Evolutionary conservation across 768 basidiomycete genomes (phyloP).

Genomic region (Naematelia aurantialba): DNA sequence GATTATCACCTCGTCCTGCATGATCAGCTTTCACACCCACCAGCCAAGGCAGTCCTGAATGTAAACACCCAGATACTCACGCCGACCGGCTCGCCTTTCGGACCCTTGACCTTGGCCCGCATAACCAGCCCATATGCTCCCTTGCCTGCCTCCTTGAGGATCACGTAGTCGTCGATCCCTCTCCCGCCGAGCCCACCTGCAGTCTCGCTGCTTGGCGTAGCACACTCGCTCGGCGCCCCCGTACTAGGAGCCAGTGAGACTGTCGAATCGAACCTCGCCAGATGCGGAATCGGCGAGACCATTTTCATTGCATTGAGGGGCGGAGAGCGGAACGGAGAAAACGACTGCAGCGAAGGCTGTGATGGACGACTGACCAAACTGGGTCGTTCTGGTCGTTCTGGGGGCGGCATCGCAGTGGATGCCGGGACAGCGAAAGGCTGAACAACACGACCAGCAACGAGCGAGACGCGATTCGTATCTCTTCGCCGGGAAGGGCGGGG

Average conservation of each 20-base stretch:
- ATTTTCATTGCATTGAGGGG: constrained; percentile 5
- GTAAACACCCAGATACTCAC: constrained; percentile 66
- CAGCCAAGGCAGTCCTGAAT: constrained; percentile 19
- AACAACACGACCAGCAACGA: constrained; percentile 45
- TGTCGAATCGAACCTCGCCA: constrained; percentile 40
- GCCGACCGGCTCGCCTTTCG: constrained; percentile 69
- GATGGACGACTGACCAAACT: constrained; percentile 4
- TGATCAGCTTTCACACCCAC: constrained; percentile 25
- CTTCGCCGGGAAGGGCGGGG: constrained; percentile 34
- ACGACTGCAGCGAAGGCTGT: constrained; percentile 39
- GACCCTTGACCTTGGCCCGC: constrained; percentile 70
- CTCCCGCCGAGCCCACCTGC: constrained; percentile 58
- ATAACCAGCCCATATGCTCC: constrained; percentile 96
- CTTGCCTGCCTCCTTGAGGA: constrained; percentile 82
- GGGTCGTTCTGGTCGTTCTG: not conserved
- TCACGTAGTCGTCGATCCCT: constrained; percentile 78
- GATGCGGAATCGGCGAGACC: constrained; percentile 11
- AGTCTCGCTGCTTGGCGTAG: constrained; percentile 45
- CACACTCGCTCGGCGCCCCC: constrained; percentile 45
- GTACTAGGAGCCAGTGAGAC: constrained; percentile 47
- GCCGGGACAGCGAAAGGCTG: constrained; percentile 47
- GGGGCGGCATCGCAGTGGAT: constrained; percentile 40
- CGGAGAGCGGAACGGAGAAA: constrained; percentile 45
- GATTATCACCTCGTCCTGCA: constrained; percentile 77
- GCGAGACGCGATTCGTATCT: constrained; percentile 37